phyloP scores from a whole-genome alignment of 2,329 filamentous ascomycete species.

The Beauveria medogensis region DNA sequence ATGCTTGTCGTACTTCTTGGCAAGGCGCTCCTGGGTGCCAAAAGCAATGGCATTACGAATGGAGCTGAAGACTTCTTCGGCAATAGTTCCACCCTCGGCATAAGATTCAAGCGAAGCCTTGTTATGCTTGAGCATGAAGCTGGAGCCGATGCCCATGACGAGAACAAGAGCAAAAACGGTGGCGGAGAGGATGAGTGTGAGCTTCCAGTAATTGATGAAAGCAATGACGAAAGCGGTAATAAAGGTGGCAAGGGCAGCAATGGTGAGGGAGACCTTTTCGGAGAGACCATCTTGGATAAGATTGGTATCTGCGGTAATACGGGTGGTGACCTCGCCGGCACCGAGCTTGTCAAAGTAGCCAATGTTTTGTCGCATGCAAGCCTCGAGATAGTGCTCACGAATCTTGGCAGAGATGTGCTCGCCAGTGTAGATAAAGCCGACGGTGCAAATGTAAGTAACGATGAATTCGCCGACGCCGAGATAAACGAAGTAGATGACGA shows the following conservation, averaged over 20 bases:
- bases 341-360: conserved; percentile 90
- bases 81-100: conserved; percentile 76
- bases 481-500: conserved; percentile 79
- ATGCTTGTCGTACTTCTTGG: conserved; percentile 73
- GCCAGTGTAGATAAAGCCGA: conserved; percentile 83
- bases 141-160: conserved; percentile 65
- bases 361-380: conserved; percentile 81
- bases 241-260: conserved; percentile 74
- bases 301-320: conserved; percentile 91
- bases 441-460: conserved; percentile 69
- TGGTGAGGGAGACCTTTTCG: conserved; percentile 73
- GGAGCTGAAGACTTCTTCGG: conserved; percentile 90
- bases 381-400: conserved; percentile 73
- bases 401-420: conserved; percentile 74
- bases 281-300: conserved; percentile 89
- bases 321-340: conserved; percentile 85
- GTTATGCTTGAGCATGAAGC: conserved; percentile 72
- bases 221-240: conserved; percentile 83
- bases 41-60: conserved; percentile 90
- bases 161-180: conserved; percentile 73
- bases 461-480: conserved; percentile 74
- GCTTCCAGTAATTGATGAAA: conserved; percentile 86
- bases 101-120: conserved; percentile 73
- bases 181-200: conserved; percentile 79
- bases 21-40: conserved; percentile 86